Evolutionary conservation across 169 alveolate species (phyloP).

Genomic region (Eimeria falciformis): DNA sequence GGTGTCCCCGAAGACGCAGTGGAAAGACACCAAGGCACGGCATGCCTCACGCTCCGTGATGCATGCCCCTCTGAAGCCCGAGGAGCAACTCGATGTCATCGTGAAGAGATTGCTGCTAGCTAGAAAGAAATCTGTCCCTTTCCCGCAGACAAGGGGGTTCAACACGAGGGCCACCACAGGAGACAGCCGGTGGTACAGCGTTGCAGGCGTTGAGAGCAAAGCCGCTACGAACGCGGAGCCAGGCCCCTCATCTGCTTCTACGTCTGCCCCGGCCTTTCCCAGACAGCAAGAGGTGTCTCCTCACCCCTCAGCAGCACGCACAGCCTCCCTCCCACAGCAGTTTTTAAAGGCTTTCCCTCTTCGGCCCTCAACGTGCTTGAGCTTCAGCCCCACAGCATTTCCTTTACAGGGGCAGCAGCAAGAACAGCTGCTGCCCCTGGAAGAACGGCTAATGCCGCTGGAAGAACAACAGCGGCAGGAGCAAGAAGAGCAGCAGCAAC

Average conservation of each 20-base stretch:
- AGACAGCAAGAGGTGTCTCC: not conserved
- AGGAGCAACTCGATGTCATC: slow-evolving; percentile 24
- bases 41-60: not conserved
- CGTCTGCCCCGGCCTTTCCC: not conserved
- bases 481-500: not conserved
- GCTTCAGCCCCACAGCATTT: not conserved
- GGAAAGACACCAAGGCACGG: slow-evolving; percentile 4
- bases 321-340: not conserved
- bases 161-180: slow-evolving; percentile 4
- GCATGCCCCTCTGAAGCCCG: not conserved
- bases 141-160: not conserved
- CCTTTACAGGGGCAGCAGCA: not conserved
- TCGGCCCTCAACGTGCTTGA: not conserved
- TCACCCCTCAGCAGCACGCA: not conserved
- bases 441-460: not conserved
- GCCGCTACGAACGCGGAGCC: not conserved
- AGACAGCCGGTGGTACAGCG: slow-evolving; percentile 21
- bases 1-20: not conserved
- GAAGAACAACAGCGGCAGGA: not conserved
- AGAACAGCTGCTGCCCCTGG: too few species aligned
- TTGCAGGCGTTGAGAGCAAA: not conserved
- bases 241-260: not conserved
- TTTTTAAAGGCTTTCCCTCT: not conserved
- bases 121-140: not conserved
- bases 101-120: slow-evolving; percentile 42